Evolutionary conservation across 2,329 filamentous ascomycete genomes (phyloP), one percentile per base, ranked within the genome.

Genomic region (Hypoxylon sp.): DNA sequence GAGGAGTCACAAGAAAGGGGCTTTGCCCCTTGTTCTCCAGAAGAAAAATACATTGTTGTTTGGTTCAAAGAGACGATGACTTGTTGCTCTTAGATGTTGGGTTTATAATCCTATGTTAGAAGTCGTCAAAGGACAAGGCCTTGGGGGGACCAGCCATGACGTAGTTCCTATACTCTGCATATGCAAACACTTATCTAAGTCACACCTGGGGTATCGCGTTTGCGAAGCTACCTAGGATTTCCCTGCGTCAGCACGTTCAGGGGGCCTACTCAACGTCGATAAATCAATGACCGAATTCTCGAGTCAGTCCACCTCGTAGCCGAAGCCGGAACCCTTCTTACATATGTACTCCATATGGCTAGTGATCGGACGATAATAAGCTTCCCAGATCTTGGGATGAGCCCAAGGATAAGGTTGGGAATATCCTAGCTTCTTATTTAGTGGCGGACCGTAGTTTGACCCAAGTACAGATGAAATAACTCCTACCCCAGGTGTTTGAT

Each of bases 31-130:
- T 11, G 6, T 4, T 3, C 28, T n/a, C n/a, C 20, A 41, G 15
- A 26, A 59, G 37, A 26, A 68, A 57, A n/a, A 26, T 26, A 39
- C 57, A 68, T 64, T 68, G 62, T 64, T 24, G 59, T 39, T 49
- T 19, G 19, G 2, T 20, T 56, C 37, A 56, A 65, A 68, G 57
- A 20, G 13, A 8, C 13, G 2, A 1, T 28, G 15, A 13, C 17
- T 24, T 10, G 20, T 56, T 54, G 28, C 53, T 30, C 53, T 30
- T 51, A 17, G 15, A n/a, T 48, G 41, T 19, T 55, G 39, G 44
- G 61, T 28, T 28, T 15, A 22, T 13, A 47, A 17, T 24, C 8
- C 26, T 30, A 49, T 47, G 41, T 57, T 28, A 24, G n/a, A 37
- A 32, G 34, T 57, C 30, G 32, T 60, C 22, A 50, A 46, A 48